Evolutionary conservation across 164 flowering plant genomes (phyloP).

Genomic region (Stephania cephalantha): DNA sequence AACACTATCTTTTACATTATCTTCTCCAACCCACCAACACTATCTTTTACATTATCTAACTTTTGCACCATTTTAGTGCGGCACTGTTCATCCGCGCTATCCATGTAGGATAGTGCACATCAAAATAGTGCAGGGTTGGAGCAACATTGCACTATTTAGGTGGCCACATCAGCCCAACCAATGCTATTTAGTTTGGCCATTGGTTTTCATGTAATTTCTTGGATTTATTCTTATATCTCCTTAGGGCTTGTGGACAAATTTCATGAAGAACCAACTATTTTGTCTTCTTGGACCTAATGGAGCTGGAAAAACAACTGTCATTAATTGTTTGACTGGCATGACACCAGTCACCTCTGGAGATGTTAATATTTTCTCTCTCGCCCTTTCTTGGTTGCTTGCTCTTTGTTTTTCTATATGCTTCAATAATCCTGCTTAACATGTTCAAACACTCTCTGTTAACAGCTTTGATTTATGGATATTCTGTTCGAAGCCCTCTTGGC

Average conservation of each 20-base stretch:
- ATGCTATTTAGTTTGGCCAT: too few species aligned
- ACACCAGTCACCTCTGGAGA: conserved; percentile 93
- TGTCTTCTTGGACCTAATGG: conserved; percentile 99
- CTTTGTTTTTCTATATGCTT: not conserved
- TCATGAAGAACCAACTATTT: conserved; percentile 79
- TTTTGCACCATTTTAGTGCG: too few species aligned
- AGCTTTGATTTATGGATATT: conserved; percentile 86
- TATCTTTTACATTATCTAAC: too few species aligned
- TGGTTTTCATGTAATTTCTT: not conserved
- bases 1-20: too few species aligned
- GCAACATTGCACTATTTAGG: too few species aligned
- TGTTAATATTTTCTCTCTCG: conserved; percentile 41
- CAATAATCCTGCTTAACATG: not conserved
- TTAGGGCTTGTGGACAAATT: conserved; percentile 90
- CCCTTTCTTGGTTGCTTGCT: not conserved
- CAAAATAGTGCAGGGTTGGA: too few species aligned
- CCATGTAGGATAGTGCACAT: too few species aligned
- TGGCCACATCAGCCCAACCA: too few species aligned
- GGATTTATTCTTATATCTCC: conserved; percentile 3
- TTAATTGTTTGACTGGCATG: conserved; percentile 92
- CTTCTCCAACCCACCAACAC: too few species aligned
- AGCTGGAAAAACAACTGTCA: conserved; percentile 95
- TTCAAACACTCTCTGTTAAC: conserved; percentile 17
- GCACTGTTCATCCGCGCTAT: too few species aligned
- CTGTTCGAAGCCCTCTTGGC: conserved; percentile 67